Evolutionary conservation across 164 flowering plant species (phyloP), one percentile per base, ranked within the genome.

Genomic region (Cinnamomum chago): DNA sequence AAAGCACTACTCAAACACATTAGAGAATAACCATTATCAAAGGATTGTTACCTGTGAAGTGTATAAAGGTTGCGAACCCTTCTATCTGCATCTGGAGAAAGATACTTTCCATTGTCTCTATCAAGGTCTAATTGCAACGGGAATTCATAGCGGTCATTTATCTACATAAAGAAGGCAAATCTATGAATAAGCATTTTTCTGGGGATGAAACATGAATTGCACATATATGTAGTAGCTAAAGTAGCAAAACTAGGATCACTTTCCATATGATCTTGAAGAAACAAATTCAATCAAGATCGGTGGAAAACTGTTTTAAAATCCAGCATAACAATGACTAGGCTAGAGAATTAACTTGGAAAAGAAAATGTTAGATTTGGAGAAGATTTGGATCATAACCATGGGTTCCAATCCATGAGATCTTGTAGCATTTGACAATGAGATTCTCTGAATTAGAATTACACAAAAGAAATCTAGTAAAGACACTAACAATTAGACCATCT

Each of bases 101-200:
- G 81, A 77, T 88, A 88, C 71, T 86, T 88, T 10, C 88, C 84
- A 70, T 85, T 70, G 62, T 88, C 92, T 76, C 90, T 80, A 75
- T 88, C 92, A 52, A 88, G 90, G 66, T 88, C 92, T 70, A 88
- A 84, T 79, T 87, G 81, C 74, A 85, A 69, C 9, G 92, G 92
- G 62, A 88, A 88, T 76, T 88, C 92, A 74, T 88, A 88, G 1
- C 90, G 85, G 65, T 88, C 92, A 82, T 88, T 88, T 78, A 88
- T 88, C 92, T 88, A 83, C 73, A 73, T 14, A 35, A 55, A 12
- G 47, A 20, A 27, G 70, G 60, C 60, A 55, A 55, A 55, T 15
- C 1, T 15, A 55, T 17, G 7, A 55, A 20, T 55, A 15, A 55
- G 60, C 15, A 5, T 14, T 55, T 15, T 20, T 13, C 60, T 55